Conservation (phyloP, 192 early-diverging fungal species). For the Phycomyces nitens region DNA sequence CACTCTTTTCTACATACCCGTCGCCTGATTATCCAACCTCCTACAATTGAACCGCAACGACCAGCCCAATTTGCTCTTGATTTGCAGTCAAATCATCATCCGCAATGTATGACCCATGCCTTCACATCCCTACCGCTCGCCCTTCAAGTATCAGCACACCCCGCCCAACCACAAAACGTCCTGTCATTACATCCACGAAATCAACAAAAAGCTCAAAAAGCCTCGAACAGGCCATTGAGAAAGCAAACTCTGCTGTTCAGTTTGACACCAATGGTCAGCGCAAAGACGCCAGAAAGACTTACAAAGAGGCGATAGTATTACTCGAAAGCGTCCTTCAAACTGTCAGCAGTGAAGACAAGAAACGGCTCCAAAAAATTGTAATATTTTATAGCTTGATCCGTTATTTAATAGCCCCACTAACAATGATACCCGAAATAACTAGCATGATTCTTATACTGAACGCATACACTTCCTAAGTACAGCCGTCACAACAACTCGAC, state of each 20-base stretch:
- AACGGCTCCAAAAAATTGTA: not conserved
- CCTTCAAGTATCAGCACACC: no score
- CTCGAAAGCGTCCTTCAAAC: not conserved
- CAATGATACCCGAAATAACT: not conserved
- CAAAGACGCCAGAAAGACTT: not conserved
- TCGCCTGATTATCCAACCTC: no score
- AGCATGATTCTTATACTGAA: not conserved
- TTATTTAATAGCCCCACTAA: no score
- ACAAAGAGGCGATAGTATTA: not conserved
- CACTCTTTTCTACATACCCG: no score
- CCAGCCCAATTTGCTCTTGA: no score
- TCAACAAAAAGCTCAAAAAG: not conserved
- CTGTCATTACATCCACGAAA: not conserved
- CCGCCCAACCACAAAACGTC: no score
- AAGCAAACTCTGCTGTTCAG: not conserved
- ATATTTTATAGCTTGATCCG: not conserved
- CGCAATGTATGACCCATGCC: no score
- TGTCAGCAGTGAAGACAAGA: not conserved
- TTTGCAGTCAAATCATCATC: no score
- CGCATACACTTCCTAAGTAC: not conserved
- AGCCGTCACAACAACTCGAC: not conserved
- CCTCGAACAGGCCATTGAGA: not conserved
- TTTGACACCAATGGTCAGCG: not conserved
- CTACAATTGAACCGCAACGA: no score
- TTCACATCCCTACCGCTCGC: no score